Percentiles rank a stretch among this genome's conserved stretches.
These are phyloP conservation scores for Rhynchospora tenuis DNA, from an alignment of 176 grass and related monocot species.

Conservation along the genomic window DNA sequence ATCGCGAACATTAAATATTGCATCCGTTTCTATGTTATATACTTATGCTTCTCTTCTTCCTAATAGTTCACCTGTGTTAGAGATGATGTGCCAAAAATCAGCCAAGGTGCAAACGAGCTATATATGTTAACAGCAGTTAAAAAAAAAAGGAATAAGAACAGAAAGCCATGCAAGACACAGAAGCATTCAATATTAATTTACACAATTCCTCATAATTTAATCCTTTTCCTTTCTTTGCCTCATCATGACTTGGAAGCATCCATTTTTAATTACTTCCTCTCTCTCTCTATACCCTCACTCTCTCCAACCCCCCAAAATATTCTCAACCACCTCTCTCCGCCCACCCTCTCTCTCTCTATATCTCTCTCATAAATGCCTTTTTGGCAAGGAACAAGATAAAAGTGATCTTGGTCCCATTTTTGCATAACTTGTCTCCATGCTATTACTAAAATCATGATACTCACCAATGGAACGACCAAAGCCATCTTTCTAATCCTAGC, in stretches of 20 bases:
- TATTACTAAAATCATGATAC: constrained; percentile 19
- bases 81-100: neutral
- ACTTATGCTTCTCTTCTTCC: neutral
- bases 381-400: constrained; percentile 4
- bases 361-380: constrained; percentile 10
- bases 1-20: neutral
- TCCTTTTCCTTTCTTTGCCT: neutral
- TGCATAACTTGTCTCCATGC: neutral
- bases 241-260: constrained; percentile 5
- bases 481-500: neutral
- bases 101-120: neutral
- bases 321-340: constrained; percentile 1
- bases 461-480: constrained; percentile 8
- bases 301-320: neutral
- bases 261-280: neutral
- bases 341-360: neutral
- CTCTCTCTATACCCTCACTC: neutral
- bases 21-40: neutral
- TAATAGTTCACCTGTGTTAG: neutral
- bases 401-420: neutral
- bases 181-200: constrained; percentile 8
- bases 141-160: neutral
- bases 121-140: neutral
- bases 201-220: neutral
- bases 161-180: neutral